Percentiles rank a stretch among this genome's conserved stretches.
Conservation (phyloP, 1,139 yeast species). For the Suhomyces bokatorum region DNA sequence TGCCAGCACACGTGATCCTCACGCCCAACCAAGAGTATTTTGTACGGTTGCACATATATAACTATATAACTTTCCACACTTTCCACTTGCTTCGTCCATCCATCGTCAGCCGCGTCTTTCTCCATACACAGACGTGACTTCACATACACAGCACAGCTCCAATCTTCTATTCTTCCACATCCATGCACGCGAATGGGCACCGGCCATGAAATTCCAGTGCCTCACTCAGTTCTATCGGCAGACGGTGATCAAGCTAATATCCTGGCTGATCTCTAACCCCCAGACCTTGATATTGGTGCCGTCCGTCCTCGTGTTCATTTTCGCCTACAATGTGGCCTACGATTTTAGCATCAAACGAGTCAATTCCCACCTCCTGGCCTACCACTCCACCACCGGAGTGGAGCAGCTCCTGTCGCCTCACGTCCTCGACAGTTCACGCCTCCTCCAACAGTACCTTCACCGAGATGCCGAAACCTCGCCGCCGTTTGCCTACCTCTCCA, state of each 20-base stretch:
- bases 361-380: constrained; percentile 16
- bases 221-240: constrained; percentile 8
- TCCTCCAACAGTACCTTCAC: not conserved
- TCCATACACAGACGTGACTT: no score
- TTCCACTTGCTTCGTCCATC: not conserved
- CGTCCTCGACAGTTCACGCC: no score
- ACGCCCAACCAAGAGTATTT: not conserved
- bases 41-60: constrained; percentile 1
- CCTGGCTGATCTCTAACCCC: constrained; percentile 20
- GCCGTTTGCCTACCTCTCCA: constrained; percentile 3
- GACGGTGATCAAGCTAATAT: constrained; percentile 16
- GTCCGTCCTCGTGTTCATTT: constrained; percentile 21
- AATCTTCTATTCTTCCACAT: not conserved
- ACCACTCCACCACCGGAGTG: constrained; percentile 2
- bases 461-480: not conserved
- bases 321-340: constrained; percentile 26
- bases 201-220: constrained; percentile 6
- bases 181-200: not conserved
- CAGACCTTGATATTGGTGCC: constrained; percentile 24
- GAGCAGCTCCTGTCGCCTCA: not conserved
- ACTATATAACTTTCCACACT: not conserved
- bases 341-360: constrained; percentile 23
- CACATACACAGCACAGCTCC: no score
- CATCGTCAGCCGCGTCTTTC: not conserved
- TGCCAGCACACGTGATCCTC: not conserved